phyloP scores from a whole-genome alignment of 2,329 filamentous ascomycete species.

The Capronia americana region DNA sequence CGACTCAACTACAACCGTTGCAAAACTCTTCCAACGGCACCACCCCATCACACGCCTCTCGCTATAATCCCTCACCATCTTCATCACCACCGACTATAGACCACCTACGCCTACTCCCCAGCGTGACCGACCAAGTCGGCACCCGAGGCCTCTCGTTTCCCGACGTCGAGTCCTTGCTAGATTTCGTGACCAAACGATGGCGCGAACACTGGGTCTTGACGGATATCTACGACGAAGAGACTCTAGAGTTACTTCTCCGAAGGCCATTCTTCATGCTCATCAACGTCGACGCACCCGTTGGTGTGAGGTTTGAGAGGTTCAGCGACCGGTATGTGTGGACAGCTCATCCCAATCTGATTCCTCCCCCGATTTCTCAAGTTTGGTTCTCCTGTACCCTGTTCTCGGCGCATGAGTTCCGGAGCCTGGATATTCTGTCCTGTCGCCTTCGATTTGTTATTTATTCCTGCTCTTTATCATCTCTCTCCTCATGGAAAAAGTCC shows the following conservation, averaged over 20 bases:
- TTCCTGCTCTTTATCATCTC: not conserved
- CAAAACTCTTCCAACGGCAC: not conserved
- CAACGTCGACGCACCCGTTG: conserved; percentile 88
- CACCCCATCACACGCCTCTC: not conserved
- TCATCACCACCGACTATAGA: conserved; percentile 12
- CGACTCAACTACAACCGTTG: conserved; percentile 45
- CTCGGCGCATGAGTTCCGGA: not conserved
- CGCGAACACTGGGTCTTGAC: conserved; percentile 83
- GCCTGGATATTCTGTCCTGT: not conserved
- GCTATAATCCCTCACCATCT: conserved; percentile 16
- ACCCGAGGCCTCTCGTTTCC: conserved; percentile 40
- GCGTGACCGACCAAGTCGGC: conserved; percentile 38
- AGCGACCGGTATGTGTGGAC: conserved; percentile 56
- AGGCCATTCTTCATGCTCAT: conserved; percentile 93
- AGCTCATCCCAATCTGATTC: not conserved
- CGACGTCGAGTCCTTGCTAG: conserved; percentile 71
- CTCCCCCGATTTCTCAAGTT: not conserved
- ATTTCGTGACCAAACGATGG: conserved; percentile 88
- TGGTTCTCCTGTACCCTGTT: not conserved
- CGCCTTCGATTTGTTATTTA: not conserved
- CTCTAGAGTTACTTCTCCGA: conserved; percentile 75
- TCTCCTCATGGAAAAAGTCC: not conserved
- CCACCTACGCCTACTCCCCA: conserved; percentile 35
- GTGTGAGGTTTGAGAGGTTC: conserved; percentile 81
- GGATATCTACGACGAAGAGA: conserved; percentile 74